Percentiles rank a stretch among this genome's conserved stretches.
phyloP scores from a whole-genome alignment of 2,329 filamentous ascomycete species.

The Drechslerella dactyloides region DNA sequence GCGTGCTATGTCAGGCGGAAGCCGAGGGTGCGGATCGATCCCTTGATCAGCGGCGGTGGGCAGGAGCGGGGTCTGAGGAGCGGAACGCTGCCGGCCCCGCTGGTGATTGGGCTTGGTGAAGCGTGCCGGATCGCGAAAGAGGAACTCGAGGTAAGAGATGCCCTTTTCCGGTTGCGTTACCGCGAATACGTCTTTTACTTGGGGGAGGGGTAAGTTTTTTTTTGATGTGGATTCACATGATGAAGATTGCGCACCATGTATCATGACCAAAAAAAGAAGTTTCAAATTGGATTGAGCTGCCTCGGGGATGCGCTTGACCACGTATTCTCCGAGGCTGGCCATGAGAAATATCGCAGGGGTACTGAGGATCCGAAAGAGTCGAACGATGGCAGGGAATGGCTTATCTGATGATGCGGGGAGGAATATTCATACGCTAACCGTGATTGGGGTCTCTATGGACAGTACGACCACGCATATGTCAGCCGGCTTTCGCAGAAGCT shows the following conservation, averaged over 20 bases:
- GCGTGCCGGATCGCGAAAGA: slow-evolving; percentile 89
- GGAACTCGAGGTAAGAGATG: slow-evolving; percentile 80
- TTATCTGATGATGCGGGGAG: slow-evolving; percentile 43
- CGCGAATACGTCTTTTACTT: too few species aligned
- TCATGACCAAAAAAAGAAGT: slow-evolving; percentile 41
- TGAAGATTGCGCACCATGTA: slow-evolving; percentile 79
- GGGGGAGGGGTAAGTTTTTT: too few species aligned
- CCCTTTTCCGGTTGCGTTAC: slow-evolving; percentile 46
- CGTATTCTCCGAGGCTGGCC: slow-evolving; percentile 25
- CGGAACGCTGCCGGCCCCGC: slow-evolving; percentile 86
- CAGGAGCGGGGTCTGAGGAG: slow-evolving; percentile 95
- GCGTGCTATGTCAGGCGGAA: slow-evolving; percentile 94
- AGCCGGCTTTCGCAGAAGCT: slow-evolving; percentile 81
- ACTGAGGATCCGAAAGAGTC: slow-evolving; percentile 43
- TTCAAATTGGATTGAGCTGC: slow-evolving; percentile 50
- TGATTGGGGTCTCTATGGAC: slow-evolving; percentile 23
- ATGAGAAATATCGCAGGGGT: slow-evolving; percentile 53
- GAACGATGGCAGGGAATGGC: slow-evolving; percentile 47
- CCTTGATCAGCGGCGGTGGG: slow-evolving; percentile 93
- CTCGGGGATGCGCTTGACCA: slow-evolving; percentile 45
- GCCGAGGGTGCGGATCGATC: slow-evolving; percentile 90
- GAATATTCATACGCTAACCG: slow-evolving; percentile 14
- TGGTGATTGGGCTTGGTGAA: slow-evolving; percentile 92
- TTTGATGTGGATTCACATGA: slow-evolving; percentile 63
- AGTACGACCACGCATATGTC: slow-evolving; percentile 94